Base-by-base conservation (phyloP, 169 alveolate species). In the Neospora caninum region DNA sequence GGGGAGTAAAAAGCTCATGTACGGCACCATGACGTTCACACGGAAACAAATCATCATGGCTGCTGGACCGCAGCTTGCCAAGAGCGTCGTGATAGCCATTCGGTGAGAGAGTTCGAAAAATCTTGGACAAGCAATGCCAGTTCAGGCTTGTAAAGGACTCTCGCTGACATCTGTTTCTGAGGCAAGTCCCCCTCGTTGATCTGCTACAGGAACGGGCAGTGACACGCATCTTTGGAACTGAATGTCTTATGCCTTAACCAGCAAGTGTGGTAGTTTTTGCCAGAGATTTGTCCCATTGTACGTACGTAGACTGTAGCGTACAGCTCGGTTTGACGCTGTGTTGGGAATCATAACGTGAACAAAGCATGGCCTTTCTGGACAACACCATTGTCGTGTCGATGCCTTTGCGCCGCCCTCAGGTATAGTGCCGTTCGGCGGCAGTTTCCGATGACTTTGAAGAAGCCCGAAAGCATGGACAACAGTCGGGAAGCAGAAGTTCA, bases 21-120 rank as follows among this genome's bases (percentile, higher is more conserved):
- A 91, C 83, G 80, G 94, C 41, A 92, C 96, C n/a, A 93, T 94
- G 94, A 92, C 96, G 38, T 94, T 87, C 94, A 94, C 96, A 25
- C 84, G 96, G 31, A 67, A 83, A 87, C 92, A 86, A 41, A 91
- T 94, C 45, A 67, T 87, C 41, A 49, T 58, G 54, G 87, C 94
- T 0, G 93, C 94, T 10, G 95, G 96, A 0, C 88, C 80, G 34
- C 95, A 94, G 78, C 93, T 94, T 29, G 95, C 96, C 29, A 88
- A 89, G 78, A 91, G 94, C 78, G 82, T 84, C 49, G 94, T 88
- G 45, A 93, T 92, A 38, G 96, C 96, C 29, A 83, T 94, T 2
- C 53, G 95, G 94, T 91, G 64, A 36, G 92, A 54, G 22, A 34
- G 34, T 9, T 27, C 58, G 58, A 49, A 49, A 4, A 49, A 13